Evolutionary conservation across 2,329 filamentous ascomycete species (phyloP).

Genomic region (Alternaria alternata): DNA sequence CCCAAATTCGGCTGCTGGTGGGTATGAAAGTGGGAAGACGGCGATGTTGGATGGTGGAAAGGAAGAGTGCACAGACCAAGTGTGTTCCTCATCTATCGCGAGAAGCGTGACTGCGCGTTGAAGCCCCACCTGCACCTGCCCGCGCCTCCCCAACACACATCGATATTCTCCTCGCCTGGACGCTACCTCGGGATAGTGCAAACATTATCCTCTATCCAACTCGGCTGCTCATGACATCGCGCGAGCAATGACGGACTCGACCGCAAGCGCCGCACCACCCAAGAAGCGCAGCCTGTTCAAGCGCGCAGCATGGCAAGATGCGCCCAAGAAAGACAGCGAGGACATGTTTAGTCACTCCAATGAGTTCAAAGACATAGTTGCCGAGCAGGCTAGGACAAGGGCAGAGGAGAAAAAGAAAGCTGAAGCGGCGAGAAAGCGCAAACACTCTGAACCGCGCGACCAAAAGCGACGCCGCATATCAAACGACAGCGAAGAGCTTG

Average conservation of each 20-base stretch:
- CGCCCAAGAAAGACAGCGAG: constrained; percentile 46
- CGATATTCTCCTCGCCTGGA: constrained; percentile 5
- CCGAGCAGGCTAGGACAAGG: constrained; percentile 47
- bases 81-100: constrained; percentile 13
- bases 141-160: neutral
- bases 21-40: neutral
- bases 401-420: constrained; percentile 36
- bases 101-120: constrained; percentile 47
- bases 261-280: constrained; percentile 30
- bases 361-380: constrained; percentile 50
- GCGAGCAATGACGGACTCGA: constrained; percentile 36
- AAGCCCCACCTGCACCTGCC: constrained; percentile 8
- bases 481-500: constrained; percentile 21
- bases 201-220: neutral
- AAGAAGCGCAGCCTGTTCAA: constrained; percentile 64
- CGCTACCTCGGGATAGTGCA: neutral
- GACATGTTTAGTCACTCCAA: constrained; percentile 56
- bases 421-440: constrained; percentile 41
- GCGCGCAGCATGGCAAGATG: constrained; percentile 60
- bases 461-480: constrained; percentile 35
- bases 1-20: neutral
- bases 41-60: constrained; percentile 8
- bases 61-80: constrained; percentile 31
- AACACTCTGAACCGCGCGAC: constrained; percentile 35
- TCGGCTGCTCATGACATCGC: constrained; percentile 24